Evolutionary conservation across 2,329 filamentous ascomycete genomes (phyloP), one percentile per base, ranked within the genome.

Genomic region (Xylaria hypoxylon): DNA sequence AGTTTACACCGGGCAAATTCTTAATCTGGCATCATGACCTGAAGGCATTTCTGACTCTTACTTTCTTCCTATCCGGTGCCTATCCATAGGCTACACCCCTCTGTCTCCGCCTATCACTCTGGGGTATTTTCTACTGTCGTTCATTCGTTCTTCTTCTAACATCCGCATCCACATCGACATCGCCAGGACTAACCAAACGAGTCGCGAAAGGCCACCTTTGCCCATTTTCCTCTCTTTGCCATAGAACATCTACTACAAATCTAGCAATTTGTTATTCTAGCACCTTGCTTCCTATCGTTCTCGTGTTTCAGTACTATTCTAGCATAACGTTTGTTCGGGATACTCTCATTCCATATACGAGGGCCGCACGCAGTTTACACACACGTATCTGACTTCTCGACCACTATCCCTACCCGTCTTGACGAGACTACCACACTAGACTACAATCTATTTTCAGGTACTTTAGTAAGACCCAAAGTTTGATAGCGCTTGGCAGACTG

Each of bases 161-260:
- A 52, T 56, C 38, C 50, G 38, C 47, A 31, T 57, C n/a, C 42
- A 28, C 44, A 52, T 17, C 59, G 40, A 55, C 47, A 64, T 48
- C 45, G 52, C 58, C 56, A 58, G 57, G 51, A 47, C 47, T 47
- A 53, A 33, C 50, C 31, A 52, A 51, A 42, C 28, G 51, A 67
- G 65, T 60, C 61, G 65, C 59, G 38, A 65, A 45, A 64, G 65
- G 62, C 65, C 65, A 68, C 65, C 38, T 48, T 64, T 48, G 26
- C 15, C 35, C 13, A 24, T 44, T 53, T 13, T 22, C 6, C 33
- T 57, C 26, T 40, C 1, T 17, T 51, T 53, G 2, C 7, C 10
- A 19, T 57, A 62, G 28, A 17, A 48, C 35, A 28, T 28, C 40
- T 42, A 40, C 17, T 13, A 55, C 31, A 33, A 15, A 38, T n/a